phyloP scores from a whole-genome alignment of 352 stramenopile species.

The Globisporangium sylvaticum region DNA sequence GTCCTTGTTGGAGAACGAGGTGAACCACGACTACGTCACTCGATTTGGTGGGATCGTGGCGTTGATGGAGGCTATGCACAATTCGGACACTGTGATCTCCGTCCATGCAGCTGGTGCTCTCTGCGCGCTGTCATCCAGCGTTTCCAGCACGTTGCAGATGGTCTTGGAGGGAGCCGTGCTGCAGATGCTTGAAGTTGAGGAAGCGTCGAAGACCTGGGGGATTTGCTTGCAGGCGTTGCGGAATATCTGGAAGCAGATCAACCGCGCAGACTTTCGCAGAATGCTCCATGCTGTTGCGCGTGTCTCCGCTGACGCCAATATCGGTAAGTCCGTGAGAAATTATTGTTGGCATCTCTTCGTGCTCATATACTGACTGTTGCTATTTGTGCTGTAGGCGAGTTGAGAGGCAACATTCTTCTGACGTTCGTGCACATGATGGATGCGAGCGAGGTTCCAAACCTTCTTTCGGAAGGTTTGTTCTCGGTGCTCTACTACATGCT shows the following conservation, averaged over 20 bases:
- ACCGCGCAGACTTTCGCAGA: constrained; percentile 73
- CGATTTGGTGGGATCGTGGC: constrained; percentile 65
- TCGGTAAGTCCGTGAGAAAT: constrained; percentile 18
- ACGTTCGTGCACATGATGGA: constrained; percentile 91
- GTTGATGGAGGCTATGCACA: constrained; percentile 69
- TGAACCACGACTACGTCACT: constrained; percentile 85
- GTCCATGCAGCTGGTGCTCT: constrained; percentile 71
- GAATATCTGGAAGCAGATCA: constrained; percentile 90
- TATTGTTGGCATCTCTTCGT: neutral
- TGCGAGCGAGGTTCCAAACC: constrained; percentile 52
- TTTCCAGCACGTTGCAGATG: constrained; percentile 82
- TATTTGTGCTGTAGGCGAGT: constrained; percentile 37
- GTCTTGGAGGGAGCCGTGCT: constrained; percentile 85
- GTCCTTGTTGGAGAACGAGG: constrained; percentile 79
- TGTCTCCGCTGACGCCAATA: constrained; percentile 73
- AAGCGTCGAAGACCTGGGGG: constrained; percentile 66
- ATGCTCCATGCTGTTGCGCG: constrained; percentile 83
- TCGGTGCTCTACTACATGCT: constrained; percentile 81
- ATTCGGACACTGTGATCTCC: constrained; percentile 57
- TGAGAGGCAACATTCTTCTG: constrained; percentile 82
- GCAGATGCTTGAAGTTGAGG: constrained; percentile 86
- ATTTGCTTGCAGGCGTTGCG: constrained; percentile 78
- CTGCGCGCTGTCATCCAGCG: constrained; percentile 71
- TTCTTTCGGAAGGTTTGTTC: constrained; percentile 76
- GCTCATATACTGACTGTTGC: constrained; percentile 12